Base-by-base conservation (phyloP, 1,139 yeast species). In the Suhomyces bolitotheri region DNA sequence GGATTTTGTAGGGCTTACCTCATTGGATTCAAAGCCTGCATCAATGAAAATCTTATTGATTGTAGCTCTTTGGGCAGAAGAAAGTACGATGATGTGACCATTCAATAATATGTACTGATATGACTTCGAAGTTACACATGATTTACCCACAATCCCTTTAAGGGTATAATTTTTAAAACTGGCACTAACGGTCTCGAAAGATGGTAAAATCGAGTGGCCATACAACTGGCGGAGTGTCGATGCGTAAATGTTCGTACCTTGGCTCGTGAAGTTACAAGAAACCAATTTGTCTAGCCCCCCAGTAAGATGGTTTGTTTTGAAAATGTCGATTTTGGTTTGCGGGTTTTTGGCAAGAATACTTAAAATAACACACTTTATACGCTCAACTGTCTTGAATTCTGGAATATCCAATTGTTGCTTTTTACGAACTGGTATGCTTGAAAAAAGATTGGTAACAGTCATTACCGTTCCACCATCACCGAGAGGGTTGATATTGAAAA, bases 381-480 rank as follows among this genome's bases (percentile, higher is more conserved):
- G 57, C n/a, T 56, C 58, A 0, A 66, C 31, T 12, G 63, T 39
- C 21, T 51, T 47, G 25, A 44, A 39, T 32, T 48, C 41, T 0
- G 68, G 55, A 4, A 49, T 40, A 5, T 51, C 45, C n/a, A 50
- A 25, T 2, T 61, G 29, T 7, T 59, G 60, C 7, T 43, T 46
- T 25, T 70, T 62, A 19, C 96, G 62, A 2, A 85, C 89, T 0
- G 90, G 89, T 2, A 77, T 34, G 25, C 63, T 66, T 13, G 64
- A 58, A 51, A 82, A 82, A 13, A 85, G 38, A 38, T 76, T 71
- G 4, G 61, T 49, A 0, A 78, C 71, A 0, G 55, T 39, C 1
- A 82, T 70, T 0, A 54, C 43, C 0, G 94, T 81, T 0, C 95
- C 94, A 7, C 56, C n/a, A 15, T 9, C 16, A 3, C 27, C 29